Conservation (phyloP, 2,329 filamentous ascomycete species). For the Aspergillus costaricaensis region DNA sequence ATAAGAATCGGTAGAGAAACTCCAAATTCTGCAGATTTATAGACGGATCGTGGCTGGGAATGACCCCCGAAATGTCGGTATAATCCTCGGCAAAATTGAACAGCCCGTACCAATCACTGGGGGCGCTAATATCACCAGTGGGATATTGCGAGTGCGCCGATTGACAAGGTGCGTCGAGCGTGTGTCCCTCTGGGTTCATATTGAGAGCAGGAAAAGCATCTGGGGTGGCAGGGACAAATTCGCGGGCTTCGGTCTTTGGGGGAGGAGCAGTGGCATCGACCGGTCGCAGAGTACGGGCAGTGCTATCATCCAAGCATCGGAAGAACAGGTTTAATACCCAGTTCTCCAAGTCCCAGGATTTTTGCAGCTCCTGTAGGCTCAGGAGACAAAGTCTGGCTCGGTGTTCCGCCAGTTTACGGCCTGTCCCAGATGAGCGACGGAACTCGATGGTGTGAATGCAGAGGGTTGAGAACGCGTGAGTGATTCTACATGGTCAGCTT, state of each 20-base stretch:
- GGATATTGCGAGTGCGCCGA: too few species aligned
- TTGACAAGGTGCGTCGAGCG: not conserved
- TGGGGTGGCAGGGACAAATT: not conserved
- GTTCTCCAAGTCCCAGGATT: constrained; percentile 54
- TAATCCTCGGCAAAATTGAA: constrained; percentile 9
- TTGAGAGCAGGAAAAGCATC: not conserved
- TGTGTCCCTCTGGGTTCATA: not conserved
- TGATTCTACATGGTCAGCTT: constrained; percentile 37
- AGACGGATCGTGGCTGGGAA: not conserved
- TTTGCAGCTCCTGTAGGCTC: constrained; percentile 52
- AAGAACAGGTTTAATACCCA: constrained; percentile 54
- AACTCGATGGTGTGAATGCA: constrained; percentile 53
- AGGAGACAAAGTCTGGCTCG: constrained; percentile 52
- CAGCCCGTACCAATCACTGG: constrained; percentile 14
- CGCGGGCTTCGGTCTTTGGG: not conserved
- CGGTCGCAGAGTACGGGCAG: constrained; percentile 41
- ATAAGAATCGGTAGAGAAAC: constrained; percentile 18
- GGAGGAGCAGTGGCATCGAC: constrained; percentile 17
- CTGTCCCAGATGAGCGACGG: constrained; percentile 38
- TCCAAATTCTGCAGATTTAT: constrained; percentile 16
- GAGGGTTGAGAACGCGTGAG: constrained; percentile 51
- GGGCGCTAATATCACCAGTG: not conserved
- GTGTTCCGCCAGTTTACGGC: constrained; percentile 50
- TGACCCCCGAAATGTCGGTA: not conserved
- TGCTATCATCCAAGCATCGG: constrained; percentile 50